Conservation (phyloP, 805 yeast species). For the Ogataea nonfermentans region DNA sequence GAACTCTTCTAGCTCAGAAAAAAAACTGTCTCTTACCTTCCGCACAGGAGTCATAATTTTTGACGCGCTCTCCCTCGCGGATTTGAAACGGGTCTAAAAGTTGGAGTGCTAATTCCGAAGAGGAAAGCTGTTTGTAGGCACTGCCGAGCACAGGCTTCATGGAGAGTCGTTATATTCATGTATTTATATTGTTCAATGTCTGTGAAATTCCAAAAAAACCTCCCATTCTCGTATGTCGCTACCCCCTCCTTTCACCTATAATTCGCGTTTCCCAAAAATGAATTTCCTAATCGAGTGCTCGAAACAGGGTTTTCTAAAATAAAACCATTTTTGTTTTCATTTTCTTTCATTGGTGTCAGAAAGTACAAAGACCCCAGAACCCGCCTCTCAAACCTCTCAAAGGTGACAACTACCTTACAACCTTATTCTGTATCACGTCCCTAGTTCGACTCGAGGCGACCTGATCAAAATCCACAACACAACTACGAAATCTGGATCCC, state of each 20-base stretch:
- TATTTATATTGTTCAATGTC: too few relatives aligned
- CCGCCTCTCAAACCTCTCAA: neutral
- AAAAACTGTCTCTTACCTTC: too few relatives aligned
- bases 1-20: too few relatives aligned
- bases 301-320: conserved; percentile 1
- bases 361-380: neutral
- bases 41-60: too few relatives aligned
- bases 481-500: neutral
- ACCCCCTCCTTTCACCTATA: conserved; percentile 10
- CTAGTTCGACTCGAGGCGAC: too few relatives aligned
- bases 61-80: too few relatives aligned
- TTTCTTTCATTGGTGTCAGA: conserved; percentile 4
- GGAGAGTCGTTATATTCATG: too few relatives aligned
- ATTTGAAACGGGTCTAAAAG: too few relatives aligned
- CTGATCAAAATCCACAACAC: too few relatives aligned
- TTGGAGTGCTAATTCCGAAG: too few relatives aligned
- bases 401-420: neutral
- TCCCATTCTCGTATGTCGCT: conserved; percentile 2
- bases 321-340: conserved; percentile 4
- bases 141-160: too few relatives aligned
- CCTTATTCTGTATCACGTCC: neutral
- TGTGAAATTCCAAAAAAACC: neutral
- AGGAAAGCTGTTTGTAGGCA: too few relatives aligned
- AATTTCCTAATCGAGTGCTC: conserved; percentile 9
- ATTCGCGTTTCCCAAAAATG: conserved; percentile 12